Evolutionary conservation across 202 grass and related monocot genomes (phyloP).

Genomic region (Schoenoplectus tabernaemontani): DNA sequence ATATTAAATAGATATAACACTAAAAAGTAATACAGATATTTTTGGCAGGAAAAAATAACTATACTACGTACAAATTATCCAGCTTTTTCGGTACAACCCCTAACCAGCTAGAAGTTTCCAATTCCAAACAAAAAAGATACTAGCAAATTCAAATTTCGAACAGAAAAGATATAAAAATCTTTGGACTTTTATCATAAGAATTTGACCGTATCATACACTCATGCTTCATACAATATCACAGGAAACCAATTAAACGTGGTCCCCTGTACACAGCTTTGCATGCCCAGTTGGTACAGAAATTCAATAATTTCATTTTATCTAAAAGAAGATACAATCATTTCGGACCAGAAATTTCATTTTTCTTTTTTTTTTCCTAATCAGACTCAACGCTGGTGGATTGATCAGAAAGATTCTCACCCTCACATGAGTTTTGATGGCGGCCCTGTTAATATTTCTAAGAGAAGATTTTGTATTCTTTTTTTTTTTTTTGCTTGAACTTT

Average conservation of each 20-base stretch:
- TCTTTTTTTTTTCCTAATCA: neutral
- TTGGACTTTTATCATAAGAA: neutral
- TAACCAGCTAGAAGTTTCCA: neutral
- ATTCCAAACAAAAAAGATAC: neutral
- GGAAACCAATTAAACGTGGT: neutral
- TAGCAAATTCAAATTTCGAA: neutral
- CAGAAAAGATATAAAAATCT: neutral
- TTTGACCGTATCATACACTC: neutral
- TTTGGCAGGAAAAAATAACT: too few species aligned
- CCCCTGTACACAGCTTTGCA: neutral
- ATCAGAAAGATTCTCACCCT: neutral
- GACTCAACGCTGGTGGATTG: neutral
- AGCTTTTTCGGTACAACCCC: neutral
- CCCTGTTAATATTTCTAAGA: neutral
- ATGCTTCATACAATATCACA: neutral
- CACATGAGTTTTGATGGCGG: neutral
- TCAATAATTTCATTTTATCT: neutral
- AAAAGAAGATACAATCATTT: slow-evolving; percentile 1
- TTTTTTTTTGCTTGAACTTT: neutral
- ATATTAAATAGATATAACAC: too few species aligned
- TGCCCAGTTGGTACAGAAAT: neutral
- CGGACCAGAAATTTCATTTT: neutral
- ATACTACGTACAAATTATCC: neutral
- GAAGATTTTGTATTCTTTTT: neutral
- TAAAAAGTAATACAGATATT: too few species aligned